Conservation (phyloP, 2,329 filamentous ascomycete species). For the Pseudogymnoascus destructans region DNA sequence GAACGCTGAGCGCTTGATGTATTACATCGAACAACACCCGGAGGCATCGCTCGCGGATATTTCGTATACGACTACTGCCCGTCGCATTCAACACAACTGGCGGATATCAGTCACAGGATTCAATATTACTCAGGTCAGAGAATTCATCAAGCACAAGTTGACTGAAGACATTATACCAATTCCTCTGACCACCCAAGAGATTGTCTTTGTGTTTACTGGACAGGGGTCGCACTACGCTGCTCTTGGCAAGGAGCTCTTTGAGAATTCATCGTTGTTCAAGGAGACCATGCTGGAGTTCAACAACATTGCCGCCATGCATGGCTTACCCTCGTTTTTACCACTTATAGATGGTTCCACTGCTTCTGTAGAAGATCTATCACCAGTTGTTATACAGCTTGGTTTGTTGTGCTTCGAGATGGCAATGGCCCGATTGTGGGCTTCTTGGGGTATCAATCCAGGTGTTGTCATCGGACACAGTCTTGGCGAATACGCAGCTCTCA, state of each 20-base stretch:
- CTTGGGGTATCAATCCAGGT: conserved; percentile 41
- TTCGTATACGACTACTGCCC: conserved; percentile 26
- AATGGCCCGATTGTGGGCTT: conserved; percentile 41
- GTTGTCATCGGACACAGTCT: conserved; percentile 50
- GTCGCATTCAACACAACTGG: conserved; percentile 47
- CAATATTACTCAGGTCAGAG: conserved; percentile 32
- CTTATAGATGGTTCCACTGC: conserved; percentile 33
- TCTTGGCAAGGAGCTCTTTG: conserved; percentile 17
- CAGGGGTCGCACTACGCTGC: conserved; percentile 28
- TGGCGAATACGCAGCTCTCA: conserved; percentile 61
- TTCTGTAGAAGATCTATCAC: conserved; percentile 32
- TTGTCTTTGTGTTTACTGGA: conserved; percentile 24
- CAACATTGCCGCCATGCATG: conserved; percentile 14
- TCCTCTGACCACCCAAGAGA: conserved; percentile 25
- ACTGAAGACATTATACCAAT: conserved; percentile 28
- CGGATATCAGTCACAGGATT: conserved; percentile 37
- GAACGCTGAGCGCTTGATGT: conserved; percentile 12
- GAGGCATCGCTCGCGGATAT: conserved; percentile 19
- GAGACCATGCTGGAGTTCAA: conserved; percentile 16
- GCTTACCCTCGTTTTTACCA: conserved; percentile 19
- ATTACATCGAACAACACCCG: conserved; percentile 9
- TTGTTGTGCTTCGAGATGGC: conserved; percentile 43
- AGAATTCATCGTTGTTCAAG: conserved; percentile 27
- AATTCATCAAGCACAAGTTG: conserved; percentile 38
- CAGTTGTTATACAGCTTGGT: conserved; percentile 40